A percentile compares a stretch with the other conserved stretches of the same genome.
Evolutionary conservation across 306 rosid species (phyloP).

Genomic region (Styphnolobium japonicum): DNA sequence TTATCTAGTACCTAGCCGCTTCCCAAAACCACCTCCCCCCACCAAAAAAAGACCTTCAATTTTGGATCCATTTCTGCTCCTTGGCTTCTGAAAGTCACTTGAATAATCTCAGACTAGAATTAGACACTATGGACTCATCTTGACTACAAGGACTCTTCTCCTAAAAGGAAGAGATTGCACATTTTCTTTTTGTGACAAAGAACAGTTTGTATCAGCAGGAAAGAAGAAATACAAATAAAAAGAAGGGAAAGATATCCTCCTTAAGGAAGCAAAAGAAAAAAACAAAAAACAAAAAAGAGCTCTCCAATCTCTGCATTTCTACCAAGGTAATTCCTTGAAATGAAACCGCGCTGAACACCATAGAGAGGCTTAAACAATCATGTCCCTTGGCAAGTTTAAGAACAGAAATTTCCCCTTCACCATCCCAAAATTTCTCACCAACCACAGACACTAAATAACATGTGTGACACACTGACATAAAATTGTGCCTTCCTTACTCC

Average conservation of each 20-base stretch:
- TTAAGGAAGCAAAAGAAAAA: not conserved
- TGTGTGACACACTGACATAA: not conserved
- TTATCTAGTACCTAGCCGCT: not conserved
- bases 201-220: not conserved
- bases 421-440: too few species aligned
- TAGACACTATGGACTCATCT: not conserved
- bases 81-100: not conserved
- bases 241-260: not conserved
- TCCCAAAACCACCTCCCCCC: not conserved
- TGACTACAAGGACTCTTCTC: not conserved
- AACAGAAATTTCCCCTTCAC: not conserved
- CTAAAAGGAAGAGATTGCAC: not conserved
- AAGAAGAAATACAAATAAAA: not conserved
- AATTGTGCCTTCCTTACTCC: not conserved
- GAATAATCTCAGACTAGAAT: not conserved
- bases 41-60: not conserved
- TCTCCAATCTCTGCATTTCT: not conserved
- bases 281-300: not conserved
- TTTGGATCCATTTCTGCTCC: too few species aligned
- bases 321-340: not conserved
- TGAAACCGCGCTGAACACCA: not conserved
- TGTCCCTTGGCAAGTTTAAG: not conserved
- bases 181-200: not conserved
- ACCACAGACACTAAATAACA: not conserved
- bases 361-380: not conserved